A percentile compares a stretch with the other conserved stretches of the same genome.
phyloP scores from a whole-genome alignment of 2,329 filamentous ascomycete species.

The Sclerotinia minor region DNA sequence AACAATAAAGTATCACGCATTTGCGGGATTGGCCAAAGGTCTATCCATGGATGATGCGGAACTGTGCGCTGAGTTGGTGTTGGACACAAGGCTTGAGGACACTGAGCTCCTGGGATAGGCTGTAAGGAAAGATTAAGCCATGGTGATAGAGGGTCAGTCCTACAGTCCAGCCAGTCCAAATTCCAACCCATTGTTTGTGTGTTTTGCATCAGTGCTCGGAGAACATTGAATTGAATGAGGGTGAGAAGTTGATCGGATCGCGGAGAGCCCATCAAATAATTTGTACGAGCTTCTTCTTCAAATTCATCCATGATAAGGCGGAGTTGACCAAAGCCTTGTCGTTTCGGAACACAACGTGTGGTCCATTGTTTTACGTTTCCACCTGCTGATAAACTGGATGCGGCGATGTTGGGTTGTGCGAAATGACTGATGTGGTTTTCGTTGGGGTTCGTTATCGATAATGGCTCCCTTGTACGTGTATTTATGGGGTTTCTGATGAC shows the following conservation, averaged over 20 bases:
- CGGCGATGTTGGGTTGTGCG: neutral
- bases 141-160: constrained; percentile 39
- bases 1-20: constrained; percentile 46
- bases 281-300: constrained; percentile 1
- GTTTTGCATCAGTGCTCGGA: constrained; percentile 45
- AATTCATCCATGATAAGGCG: neutral
- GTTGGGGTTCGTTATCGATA: neutral
- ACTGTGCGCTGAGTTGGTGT: constrained; percentile 46
- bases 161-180: constrained; percentile 30
- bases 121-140: constrained; percentile 40
- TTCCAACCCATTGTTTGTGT: constrained; percentile 29
- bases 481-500: neutral
- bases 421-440: neutral
- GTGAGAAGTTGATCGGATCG: constrained; percentile 15
- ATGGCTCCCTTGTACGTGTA: neutral
- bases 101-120: constrained; percentile 41
- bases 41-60: constrained; percentile 47
- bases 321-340: neutral
- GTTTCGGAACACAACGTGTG: neutral
- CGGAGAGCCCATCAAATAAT: constrained; percentile 3
- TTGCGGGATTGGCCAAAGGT: constrained; percentile 45
- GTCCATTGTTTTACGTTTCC: constrained; percentile 2
- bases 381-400: neutral
- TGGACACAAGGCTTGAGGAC: constrained; percentile 43
- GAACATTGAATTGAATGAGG: constrained; percentile 41